Conservation (phyloP, 805 yeast genomes). For the Komagataella kurtzmanii region DNA sequence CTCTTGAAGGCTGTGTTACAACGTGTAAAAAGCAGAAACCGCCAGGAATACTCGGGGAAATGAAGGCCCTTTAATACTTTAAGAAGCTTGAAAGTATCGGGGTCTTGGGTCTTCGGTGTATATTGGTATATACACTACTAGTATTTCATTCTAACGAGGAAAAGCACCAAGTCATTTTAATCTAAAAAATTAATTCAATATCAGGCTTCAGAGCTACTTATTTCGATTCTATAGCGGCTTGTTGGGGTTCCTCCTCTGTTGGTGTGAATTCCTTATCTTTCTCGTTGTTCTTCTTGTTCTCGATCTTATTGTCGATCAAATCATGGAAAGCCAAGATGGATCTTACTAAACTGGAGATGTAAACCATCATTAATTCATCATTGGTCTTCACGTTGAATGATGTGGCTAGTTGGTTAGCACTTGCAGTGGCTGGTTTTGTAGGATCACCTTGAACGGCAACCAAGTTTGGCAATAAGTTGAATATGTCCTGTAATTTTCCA, state of each 20-base stretch:
- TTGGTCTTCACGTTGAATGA: constrained; percentile 90
- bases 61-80: background rate
- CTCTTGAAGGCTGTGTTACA: background rate
- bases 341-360: constrained; percentile 79
- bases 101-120: background rate
- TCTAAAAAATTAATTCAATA: background rate
- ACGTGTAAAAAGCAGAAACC: background rate
- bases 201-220: background rate
- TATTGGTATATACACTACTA: background rate
- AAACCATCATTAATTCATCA: constrained; percentile 90
- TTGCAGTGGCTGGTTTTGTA: constrained; percentile 8
- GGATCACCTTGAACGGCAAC: constrained; percentile 19
- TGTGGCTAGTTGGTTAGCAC: constrained; percentile 29
- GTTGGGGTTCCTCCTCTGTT: background rate
- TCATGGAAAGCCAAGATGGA: constrained; percentile 95
- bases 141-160: background rate
- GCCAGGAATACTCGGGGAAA: background rate
- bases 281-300: constrained; percentile 38
- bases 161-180: background rate
- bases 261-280: constrained; percentile 1
- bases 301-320: constrained; percentile 88
- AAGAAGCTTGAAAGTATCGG: background rate
- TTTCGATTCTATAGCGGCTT: constrained; percentile 1
- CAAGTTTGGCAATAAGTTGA: constrained; percentile 77
- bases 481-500: constrained; percentile 89